Conservation (phyloP, 306 rosid genomes). For the Boehmeria nivea region DNA sequence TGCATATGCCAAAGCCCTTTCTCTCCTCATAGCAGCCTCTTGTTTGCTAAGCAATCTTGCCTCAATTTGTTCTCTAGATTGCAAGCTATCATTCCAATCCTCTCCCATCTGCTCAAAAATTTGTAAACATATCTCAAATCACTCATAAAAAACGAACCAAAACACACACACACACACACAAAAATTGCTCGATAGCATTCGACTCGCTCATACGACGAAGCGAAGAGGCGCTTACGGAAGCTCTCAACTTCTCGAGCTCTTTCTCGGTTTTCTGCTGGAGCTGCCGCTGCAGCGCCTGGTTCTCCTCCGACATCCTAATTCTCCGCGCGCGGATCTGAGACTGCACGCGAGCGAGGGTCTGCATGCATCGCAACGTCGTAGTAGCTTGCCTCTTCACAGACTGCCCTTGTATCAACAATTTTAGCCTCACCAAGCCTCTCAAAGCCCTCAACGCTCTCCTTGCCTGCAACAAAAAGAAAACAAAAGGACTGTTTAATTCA, state of each 20-base stretch:
- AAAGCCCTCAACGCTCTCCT: constrained; percentile 64
- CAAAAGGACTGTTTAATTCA: neutral
- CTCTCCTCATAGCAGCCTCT: constrained; percentile 82
- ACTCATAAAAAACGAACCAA: neutral
- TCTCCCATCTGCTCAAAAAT: constrained; percentile 38
- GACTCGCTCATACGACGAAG: too few relatives aligned
- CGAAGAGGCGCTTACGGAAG: constrained; percentile 43
- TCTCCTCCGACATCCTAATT: constrained; percentile 76
- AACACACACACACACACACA: too few relatives aligned
- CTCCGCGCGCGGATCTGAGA: constrained; percentile 72
- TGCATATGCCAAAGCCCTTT: constrained; percentile 82
- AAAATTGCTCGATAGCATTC: too few relatives aligned
- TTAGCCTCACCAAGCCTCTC: constrained; percentile 84
- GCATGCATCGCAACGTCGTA: constrained; percentile 78
- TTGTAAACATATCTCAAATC: constrained; percentile 6
- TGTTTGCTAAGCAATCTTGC: constrained; percentile 45
- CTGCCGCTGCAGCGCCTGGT: constrained; percentile 70
- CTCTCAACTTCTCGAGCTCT: constrained; percentile 54
- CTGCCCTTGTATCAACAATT: constrained; percentile 62
- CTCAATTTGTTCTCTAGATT: constrained; percentile 72
- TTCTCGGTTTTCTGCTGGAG: constrained; percentile 54
- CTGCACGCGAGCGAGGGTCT: constrained; percentile 73
- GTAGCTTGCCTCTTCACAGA: constrained; percentile 77
- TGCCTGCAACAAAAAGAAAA: constrained; percentile 40
- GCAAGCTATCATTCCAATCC: constrained; percentile 60